These are phyloP conservation scores for Microcera coccophila DNA, from an alignment of 2,329 filamentous ascomycete species.

Conservation along the genomic window DNA sequence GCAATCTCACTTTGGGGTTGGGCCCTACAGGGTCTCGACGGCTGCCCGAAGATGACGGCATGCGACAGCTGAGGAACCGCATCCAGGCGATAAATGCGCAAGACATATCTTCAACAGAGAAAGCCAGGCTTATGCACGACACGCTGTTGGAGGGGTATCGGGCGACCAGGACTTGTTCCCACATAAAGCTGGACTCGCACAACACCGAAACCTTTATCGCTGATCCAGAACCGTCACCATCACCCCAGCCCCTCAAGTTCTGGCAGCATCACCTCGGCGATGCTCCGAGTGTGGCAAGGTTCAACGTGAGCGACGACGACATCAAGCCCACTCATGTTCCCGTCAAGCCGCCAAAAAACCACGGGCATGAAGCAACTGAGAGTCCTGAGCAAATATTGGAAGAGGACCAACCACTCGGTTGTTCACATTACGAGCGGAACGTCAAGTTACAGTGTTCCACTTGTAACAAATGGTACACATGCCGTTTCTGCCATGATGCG, in stretches of 20 bases:
- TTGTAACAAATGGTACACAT: slow-evolving; percentile 90
- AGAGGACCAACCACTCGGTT: slow-evolving; percentile 58
- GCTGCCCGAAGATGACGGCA: slow-evolving; percentile 76
- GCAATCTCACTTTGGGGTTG: slow-evolving; percentile 33
- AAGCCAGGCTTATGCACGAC: slow-evolving; percentile 68
- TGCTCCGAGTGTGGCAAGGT: slow-evolving; percentile 37
- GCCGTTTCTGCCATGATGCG: slow-evolving; percentile 88
- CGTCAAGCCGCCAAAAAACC: slow-evolving; percentile 43
- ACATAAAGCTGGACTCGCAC: slow-evolving; percentile 15
- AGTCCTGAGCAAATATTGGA: slow-evolving; percentile 23
- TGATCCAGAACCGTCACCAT: slow-evolving; percentile 38
- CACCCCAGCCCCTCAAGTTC: slow-evolving; percentile 51
- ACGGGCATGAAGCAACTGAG: slow-evolving; percentile 41
- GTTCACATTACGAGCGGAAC: slow-evolving; percentile 89
- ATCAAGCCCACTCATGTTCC: slow-evolving; percentile 65
- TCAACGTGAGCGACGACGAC: slow-evolving; percentile 56
- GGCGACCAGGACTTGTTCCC: slow-evolving; percentile 28
- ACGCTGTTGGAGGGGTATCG: slow-evolving; percentile 66
- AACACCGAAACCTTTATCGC: slow-evolving; percentile 22
- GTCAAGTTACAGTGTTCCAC: slow-evolving; percentile 92
- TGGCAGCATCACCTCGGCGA: slow-evolving; percentile 52
- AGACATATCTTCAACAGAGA: slow-evolving; percentile 56
- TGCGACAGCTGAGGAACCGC: slow-evolving; percentile 60
- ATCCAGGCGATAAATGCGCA: slow-evolving; percentile 66
- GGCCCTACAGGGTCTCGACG: slow-evolving; percentile 29